phyloP scores from a whole-genome alignment of 495 filamentous ascomycete species.

The Aspergillus coremiiformis region DNA sequence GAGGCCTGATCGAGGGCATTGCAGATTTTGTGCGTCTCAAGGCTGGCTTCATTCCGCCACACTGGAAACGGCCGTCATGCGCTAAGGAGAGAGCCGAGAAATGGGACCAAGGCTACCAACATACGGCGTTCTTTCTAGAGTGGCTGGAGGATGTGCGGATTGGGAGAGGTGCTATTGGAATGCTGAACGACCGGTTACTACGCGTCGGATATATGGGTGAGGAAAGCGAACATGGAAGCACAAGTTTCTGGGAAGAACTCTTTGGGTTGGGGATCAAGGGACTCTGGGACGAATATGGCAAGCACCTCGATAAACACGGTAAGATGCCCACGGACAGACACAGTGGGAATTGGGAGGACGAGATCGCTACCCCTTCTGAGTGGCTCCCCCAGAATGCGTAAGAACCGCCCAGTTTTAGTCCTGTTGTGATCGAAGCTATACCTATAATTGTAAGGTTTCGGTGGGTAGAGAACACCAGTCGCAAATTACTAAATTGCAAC shows the following conservation, averaged over 20 bases:
- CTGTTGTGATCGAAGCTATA: no score
- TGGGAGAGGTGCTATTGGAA: conserved; percentile 63
- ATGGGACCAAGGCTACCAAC: conserved; percentile 92
- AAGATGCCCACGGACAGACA: neutral
- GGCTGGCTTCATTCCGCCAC: conserved; percentile 65
- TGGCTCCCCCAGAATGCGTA: conserved; percentile 1
- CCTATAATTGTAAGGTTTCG: neutral
- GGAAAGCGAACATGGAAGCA: conserved; percentile 34
- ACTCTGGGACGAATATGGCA: conserved; percentile 68
- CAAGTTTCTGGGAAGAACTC: conserved; percentile 61
- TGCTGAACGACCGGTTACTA: conserved; percentile 63
- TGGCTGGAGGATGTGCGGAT: conserved; percentile 60
- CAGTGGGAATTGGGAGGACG: conserved; percentile 25
- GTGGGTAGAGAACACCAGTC: neutral
- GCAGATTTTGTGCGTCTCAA: conserved; percentile 88
- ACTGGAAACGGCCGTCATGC: conserved; percentile 63
- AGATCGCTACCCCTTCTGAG: conserved; percentile 18
- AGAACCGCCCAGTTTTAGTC: no score
- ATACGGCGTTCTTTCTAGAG: conserved; percentile 86
- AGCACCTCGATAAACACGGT: conserved; percentile 25
- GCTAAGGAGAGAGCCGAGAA: conserved; percentile 38
- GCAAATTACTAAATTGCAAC: neutral
- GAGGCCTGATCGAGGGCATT: conserved; percentile 83
- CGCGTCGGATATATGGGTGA: conserved; percentile 40
- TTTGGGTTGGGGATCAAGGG: conserved; percentile 57